phyloP scores from a whole-genome alignment of 176 grass and related monocot genomes.

The Juncus inflexus region DNA sequence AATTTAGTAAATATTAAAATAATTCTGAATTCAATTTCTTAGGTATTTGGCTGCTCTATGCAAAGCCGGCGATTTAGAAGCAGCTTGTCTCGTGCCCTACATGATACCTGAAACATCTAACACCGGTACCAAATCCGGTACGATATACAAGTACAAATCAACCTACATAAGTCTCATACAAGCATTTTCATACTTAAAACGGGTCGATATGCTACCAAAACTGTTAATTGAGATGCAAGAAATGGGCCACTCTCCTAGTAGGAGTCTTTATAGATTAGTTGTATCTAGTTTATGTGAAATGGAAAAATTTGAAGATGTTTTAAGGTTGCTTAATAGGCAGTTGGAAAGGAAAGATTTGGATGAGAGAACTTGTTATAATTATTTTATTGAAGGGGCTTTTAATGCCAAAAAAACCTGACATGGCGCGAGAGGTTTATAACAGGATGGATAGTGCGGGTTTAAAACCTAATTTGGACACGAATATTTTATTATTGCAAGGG shows the following conservation, averaged over 20 bases:
- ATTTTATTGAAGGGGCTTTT: slow-evolving; percentile 74
- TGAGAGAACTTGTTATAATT: slow-evolving; percentile 61
- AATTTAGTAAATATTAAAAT: too few relatives aligned
- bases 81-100: slow-evolving; percentile 48
- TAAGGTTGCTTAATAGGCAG: slow-evolving; percentile 61
- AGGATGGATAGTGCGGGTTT: slow-evolving; percentile 64
- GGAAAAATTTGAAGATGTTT: slow-evolving; percentile 50
- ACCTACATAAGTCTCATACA: slow-evolving; percentile 82
- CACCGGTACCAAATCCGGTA: slow-evolving; percentile 18
- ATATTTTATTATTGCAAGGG: slow-evolving; percentile 61
- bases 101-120: slow-evolving; percentile 29
- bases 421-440: slow-evolving; percentile 67
- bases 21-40: too few relatives aligned
- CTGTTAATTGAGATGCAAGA: slow-evolving; percentile 94
- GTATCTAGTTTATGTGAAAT: slow-evolving; percentile 65
- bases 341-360: slow-evolving; percentile 48
- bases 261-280: slow-evolving; percentile 56
- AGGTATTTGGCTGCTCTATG: slow-evolving; percentile 65
- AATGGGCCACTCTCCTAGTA: slow-evolving; percentile 62
- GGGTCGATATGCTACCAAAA: slow-evolving; percentile 58
- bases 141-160: slow-evolving; percentile 54
- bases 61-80: slow-evolving; percentile 67
- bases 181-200: slow-evolving; percentile 53
- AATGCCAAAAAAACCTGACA: slow-evolving; percentile 57
- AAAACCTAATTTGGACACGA: slow-evolving; percentile 50